Evolutionary conservation across 306 rosid genomes (phyloP).

Genomic region (Quercus suber): DNA sequence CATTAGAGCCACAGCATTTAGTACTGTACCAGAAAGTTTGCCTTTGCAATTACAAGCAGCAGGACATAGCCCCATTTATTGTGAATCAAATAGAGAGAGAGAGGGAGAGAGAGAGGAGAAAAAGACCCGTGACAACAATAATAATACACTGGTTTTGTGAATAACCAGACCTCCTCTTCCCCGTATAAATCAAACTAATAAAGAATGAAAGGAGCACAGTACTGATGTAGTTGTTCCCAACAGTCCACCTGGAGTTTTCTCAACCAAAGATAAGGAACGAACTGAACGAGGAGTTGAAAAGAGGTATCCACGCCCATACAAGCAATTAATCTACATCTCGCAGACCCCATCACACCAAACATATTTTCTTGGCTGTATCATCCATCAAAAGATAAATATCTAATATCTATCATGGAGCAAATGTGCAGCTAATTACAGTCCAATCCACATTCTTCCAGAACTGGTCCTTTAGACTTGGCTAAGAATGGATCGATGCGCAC

Average conservation of each 20-base stretch:
- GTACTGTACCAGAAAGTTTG: neutral
- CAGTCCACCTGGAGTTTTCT: conserved; percentile 1
- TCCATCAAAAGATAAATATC: neutral
- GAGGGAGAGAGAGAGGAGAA: neutral
- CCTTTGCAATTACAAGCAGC: conserved; percentile 20
- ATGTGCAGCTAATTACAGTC: conserved; percentile 51
- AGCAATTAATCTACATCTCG: conserved; percentile 22
- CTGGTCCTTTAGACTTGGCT: conserved; percentile 44
- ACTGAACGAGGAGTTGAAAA: neutral
- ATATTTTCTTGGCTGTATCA: neutral
- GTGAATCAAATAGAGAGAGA: neutral
- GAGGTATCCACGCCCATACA: conserved; percentile 1
- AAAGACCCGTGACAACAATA: conserved; percentile 8
- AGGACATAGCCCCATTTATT: conserved; percentile 18
- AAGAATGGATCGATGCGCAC: conserved; percentile 63
- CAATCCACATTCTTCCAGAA: conserved; percentile 72
- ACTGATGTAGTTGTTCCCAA: conserved; percentile 9
- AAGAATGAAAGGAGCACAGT: conserved; percentile 5
- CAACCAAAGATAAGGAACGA: neutral
- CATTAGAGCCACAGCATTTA: neutral
- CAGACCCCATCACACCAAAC: conserved; percentile 9
- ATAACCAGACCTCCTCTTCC: conserved; percentile 7
- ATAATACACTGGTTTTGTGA: conserved; percentile 10
- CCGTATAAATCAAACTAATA: neutral
- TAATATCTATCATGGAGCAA: neutral